Base-by-base conservation (phyloP, 768 basidiomycete species). In the Paxillus involutus region DNA sequence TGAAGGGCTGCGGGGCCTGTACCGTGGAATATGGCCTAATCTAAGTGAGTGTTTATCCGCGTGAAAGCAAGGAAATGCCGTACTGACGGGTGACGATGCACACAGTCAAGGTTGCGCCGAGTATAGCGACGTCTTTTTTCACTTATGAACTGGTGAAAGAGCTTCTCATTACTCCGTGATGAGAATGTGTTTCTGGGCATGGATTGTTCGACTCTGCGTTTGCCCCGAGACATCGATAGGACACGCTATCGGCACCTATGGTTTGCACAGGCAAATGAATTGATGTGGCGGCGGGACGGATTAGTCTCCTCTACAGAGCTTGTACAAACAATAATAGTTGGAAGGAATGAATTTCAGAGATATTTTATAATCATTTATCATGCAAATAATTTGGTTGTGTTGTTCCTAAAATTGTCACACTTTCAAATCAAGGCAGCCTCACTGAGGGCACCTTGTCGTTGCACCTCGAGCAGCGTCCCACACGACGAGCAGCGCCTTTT, bases 1-100 rank as follows among this genome's bases (percentile, higher is more conserved):
- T 1, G 95, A 98, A 67, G 95, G 95, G 4, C 52, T 89, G 11
- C 69, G 66, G 43, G 92, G 92, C 39, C 68, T 95, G 62, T 95
- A 95, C 74, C 77, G 89, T 55, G 92, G 92, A 7, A 73, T 94
- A 29, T 94, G 91, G 92, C 90, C 91, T 11, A 94, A 94, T 70
- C 73, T 94, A 49, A 79, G 91, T 92, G 72, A 74, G 90, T 60
- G 55, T 55, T 51, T 51, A 19, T 40, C 37, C 16, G 21, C 14
- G 42, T 44, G 46, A 43, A 51, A 48, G 53, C 26, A 45, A 41
- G 37, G 49, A 45, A 40, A 46, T 19, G 39, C 52, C 48, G 52
- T 39, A 50, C 58, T 24, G 59, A 58, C 47, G 51, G 41, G 42
- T 32, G 26, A 32, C 32, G 32, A 32, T 32, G 35, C 45, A 46